These are phyloP conservation scores for Solanum chacoense DNA, from an alignment of 305 asterid species.

Conservation along the genomic window DNA sequence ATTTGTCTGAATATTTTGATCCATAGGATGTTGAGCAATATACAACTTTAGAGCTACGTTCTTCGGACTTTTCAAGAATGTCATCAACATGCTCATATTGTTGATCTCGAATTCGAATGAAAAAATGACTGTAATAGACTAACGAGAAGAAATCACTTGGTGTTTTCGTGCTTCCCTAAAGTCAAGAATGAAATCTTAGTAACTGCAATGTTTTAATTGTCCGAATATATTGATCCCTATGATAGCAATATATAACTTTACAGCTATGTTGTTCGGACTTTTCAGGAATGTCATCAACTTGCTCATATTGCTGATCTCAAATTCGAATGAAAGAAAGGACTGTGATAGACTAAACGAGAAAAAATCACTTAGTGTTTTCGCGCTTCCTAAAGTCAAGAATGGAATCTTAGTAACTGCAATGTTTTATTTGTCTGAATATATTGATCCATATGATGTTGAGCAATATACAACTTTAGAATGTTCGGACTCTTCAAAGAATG, in stretches of 20 bases:
- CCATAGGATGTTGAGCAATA: no score
- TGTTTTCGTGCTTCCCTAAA: background rate
- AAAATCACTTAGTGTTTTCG: background rate
- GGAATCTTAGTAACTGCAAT: background rate
- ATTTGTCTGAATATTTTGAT: no score
- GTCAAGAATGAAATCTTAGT: background rate
- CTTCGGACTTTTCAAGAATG: no score
- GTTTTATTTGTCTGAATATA: background rate
- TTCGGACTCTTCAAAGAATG: background rate
- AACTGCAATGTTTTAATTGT: background rate
- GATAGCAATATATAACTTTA: background rate
- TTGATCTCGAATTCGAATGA: background rate
- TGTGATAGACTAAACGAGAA: background rate
- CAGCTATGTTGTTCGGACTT: background rate
- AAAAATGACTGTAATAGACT: background rate
- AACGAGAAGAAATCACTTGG: background rate
- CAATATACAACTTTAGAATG: background rate
- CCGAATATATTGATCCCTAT: background rate
- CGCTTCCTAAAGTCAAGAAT: background rate
- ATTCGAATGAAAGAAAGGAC: background rate
- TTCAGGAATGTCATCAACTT: background rate
- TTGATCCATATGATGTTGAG: background rate
- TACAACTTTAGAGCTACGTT: no score
- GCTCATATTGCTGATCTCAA: background rate
- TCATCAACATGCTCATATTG: background rate